phyloP scores from a whole-genome alignment of 306 rosid genomes.

The Quercus gilva region DNA sequence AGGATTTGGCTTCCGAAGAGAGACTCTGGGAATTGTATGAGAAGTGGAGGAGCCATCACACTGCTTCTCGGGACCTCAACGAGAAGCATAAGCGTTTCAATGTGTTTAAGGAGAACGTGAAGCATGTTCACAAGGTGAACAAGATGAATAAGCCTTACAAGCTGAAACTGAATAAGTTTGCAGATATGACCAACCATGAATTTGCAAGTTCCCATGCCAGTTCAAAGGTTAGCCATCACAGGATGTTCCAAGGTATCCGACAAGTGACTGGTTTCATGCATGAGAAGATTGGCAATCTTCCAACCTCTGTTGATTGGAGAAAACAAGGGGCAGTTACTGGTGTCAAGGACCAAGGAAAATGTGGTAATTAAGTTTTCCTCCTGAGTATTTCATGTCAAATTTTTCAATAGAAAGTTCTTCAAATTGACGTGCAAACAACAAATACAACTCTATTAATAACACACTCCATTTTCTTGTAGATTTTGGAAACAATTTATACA shows the following conservation, averaged over 20 bases:
- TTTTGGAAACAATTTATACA: too few species aligned
- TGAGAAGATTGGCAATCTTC: constrained; percentile 19
- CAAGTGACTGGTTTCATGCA: constrained; percentile 25
- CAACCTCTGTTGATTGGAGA: constrained; percentile 47
- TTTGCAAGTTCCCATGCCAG: constrained; percentile 32
- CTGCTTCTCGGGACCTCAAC: constrained; percentile 24
- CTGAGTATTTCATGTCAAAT: background rate
- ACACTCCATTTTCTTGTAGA: too few species aligned
- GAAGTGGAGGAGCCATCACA: constrained; percentile 49
- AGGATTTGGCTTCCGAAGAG: constrained; percentile 43
- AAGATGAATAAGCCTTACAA: constrained; percentile 50
- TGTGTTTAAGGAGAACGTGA: constrained; percentile 45
- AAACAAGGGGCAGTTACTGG: constrained; percentile 39
- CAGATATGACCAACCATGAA: constrained; percentile 45
- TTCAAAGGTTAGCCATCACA: constrained; percentile 35
- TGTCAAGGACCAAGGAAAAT: constrained; percentile 47
- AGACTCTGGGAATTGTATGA: constrained; percentile 38
- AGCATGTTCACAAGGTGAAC: constrained; percentile 43
- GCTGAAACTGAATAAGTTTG: constrained; percentile 49
- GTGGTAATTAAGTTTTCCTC: constrained; percentile 27
- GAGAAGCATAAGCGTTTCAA: constrained; percentile 45
- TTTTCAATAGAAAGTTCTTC: too few species aligned
- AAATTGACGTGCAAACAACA: too few species aligned
- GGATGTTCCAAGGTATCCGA: constrained; percentile 13
- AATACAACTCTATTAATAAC: too few species aligned